These are phyloP conservation scores for Lactarius tabidus DNA, from an alignment of 768 basidiomycete genomes.

Conservation along the genomic window DNA sequence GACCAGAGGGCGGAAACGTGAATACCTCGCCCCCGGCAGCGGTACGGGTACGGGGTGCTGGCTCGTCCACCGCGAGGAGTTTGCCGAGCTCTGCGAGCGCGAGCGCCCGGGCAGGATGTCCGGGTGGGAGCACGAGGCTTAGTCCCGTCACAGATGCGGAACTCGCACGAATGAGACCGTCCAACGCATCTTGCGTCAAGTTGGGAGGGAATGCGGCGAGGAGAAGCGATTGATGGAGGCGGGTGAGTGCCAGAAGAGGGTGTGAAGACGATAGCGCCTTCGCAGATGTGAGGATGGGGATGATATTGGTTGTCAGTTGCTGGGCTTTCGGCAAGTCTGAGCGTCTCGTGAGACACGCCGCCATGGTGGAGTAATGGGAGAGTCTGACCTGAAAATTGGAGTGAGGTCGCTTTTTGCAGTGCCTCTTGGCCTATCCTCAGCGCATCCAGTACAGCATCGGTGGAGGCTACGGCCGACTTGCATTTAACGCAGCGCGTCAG, in stretches of 20 bases:
- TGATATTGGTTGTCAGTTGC: slow-evolving; percentile 59
- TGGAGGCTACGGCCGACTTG: slow-evolving; percentile 42
- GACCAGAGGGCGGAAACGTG: slow-evolving; percentile 64
- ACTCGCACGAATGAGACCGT: slow-evolving; percentile 57
- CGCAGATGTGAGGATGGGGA: slow-evolving; percentile 57
- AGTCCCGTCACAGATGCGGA: slow-evolving; percentile 54
- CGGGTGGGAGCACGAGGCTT: slow-evolving; percentile 46
- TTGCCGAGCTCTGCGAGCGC: slow-evolving; percentile 79
- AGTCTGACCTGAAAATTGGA: slow-evolving; percentile 55
- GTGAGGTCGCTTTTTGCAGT: slow-evolving; percentile 60
- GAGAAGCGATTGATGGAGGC: slow-evolving; percentile 68
- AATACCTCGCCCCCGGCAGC: slow-evolving; percentile 18
- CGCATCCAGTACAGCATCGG: slow-evolving; percentile 57
- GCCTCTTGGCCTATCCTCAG: slow-evolving; percentile 68
- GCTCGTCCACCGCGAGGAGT: slow-evolving; percentile 75
- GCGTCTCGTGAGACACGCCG: slow-evolving; percentile 4
- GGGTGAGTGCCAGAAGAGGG: slow-evolving; percentile 69
- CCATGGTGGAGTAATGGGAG: not conserved
- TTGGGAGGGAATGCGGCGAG: slow-evolving; percentile 45
- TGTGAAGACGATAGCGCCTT: slow-evolving; percentile 63
- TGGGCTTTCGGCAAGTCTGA: slow-evolving; percentile 39
- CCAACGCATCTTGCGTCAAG: slow-evolving; percentile 49
- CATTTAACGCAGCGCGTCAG: slow-evolving; percentile 54
- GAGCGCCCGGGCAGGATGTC: slow-evolving; percentile 76
- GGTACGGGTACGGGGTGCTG: slow-evolving; percentile 38